Base-by-base conservation (phyloP, 1,284 basidiomycete species). In the Ganoderma lucidum region DNA sequence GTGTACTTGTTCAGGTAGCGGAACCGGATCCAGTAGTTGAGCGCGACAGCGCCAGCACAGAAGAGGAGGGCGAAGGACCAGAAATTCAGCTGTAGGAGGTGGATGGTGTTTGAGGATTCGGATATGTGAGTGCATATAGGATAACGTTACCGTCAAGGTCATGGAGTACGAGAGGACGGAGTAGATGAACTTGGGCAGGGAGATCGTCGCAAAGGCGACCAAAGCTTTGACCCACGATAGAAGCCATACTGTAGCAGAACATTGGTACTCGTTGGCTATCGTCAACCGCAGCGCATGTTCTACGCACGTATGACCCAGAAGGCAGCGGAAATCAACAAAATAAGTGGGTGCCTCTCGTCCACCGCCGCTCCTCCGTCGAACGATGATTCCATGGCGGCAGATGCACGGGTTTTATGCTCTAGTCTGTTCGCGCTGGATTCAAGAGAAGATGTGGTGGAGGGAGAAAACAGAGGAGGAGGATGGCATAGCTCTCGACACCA, bases 11-110 rank as follows among this genome's bases (percentile, higher is more conserved):
- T 91, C 70, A 94, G 87, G 76, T 93, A 94, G 66, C 89, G 90
- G 80, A 94, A 95, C 45, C 95, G 89, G 72, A 96, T 92, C 84
- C 93, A 91, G 75, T 96, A 94, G 80, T 95, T 94, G 37, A 95
- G 77, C 2, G 86, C 89, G 63, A 94, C 85, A 2, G 86, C 85
- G 2, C 89, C 89, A 4, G 89, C 83, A 19, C 84, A 81, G 72
- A 96, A 94, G 17, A 97, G 86, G 65, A 92, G 85, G 12, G 93
- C 90, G 72, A 97, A 92, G 61, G 93, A 93, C 85, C 93, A 96
- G 79, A 97, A 96, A 73, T 95, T 95, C 63, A 97, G 87, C 89
- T 96, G 80, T 15, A 44, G 56, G 62, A 45, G 62, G 59, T 39
- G 53, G n/a, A n/a, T 2, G 15, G 37, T 58, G 60, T 35, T 42